Evolutionary conservation across 768 basidiomycete species (phyloP), one percentile per base, ranked within the genome.

Genomic region (Crucibulum laeve): DNA sequence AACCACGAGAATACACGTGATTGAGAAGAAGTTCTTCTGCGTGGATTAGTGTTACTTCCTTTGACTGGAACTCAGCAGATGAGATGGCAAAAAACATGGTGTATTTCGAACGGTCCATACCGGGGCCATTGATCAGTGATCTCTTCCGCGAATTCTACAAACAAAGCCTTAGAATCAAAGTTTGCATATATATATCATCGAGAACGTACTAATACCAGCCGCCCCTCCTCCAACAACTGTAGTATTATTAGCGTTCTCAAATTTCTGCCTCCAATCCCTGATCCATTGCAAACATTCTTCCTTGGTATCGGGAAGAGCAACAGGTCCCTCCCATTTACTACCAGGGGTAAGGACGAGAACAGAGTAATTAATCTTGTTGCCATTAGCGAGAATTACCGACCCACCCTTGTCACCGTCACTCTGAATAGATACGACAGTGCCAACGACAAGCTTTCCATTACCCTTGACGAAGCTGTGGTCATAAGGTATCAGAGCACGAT

Each of bases 1-100:
- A 77, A 39, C 71, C 70, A 6, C 65, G 54, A 0, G 80, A 73
- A 53, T 86, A 87, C 1, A 69, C 58, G 4, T 66, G 57, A 47
- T 82, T 83, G 46, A 87, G 64, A 25, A 84, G 71, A n/a, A 69
- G 57, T 1, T 49, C 40, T n/a, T 70, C 62, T 21, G 70, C 65
- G 8, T 87, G 85, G 7, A 87, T 73, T 36, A 87, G 69, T 14
- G 82, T 82, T 13, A 87, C 69, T 25, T 63, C 57, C 47, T 74
- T 81, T 17, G 55, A 50, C 71, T 73, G 26, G 4, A 40, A 7
- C 25, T 14, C 15, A 3, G 11, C 21, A 14, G 32, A 5, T 25
- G 59, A 49, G 40, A n/a, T n/a, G n/a, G 69, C 63, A 4, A 70
- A 25, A 23, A 71, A 25, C 17, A 61, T 54, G 49, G 24, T 21